Conservation (phyloP, 352 stramenopile genomes). For the Phytophthora fragariaefolia region DNA sequence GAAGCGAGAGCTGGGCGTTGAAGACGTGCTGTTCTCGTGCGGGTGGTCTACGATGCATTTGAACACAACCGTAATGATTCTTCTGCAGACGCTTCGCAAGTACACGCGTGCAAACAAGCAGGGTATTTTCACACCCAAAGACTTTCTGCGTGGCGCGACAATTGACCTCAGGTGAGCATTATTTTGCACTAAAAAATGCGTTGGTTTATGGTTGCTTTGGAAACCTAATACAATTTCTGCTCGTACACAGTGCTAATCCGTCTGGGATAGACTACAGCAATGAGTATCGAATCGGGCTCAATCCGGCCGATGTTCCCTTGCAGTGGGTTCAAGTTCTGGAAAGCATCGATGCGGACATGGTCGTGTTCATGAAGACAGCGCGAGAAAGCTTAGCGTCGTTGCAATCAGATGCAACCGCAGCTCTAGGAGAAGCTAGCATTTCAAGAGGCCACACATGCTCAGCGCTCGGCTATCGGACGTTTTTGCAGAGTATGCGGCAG, state of each 20-base stretch:
- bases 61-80: slow-evolving; percentile 63
- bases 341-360: slow-evolving; percentile 54
- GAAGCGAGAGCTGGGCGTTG: slow-evolving; percentile 57
- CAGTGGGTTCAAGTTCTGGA: slow-evolving; percentile 75
- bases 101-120: slow-evolving; percentile 44
- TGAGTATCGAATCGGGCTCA: slow-evolving; percentile 63
- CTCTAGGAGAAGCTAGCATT: slow-evolving; percentile 46
- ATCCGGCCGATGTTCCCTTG: slow-evolving; percentile 64
- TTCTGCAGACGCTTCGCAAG: slow-evolving; percentile 67
- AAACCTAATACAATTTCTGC: neutral
- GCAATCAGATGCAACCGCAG: slow-evolving; percentile 41
- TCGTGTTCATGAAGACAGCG: slow-evolving; percentile 53
- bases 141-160: slow-evolving; percentile 42
- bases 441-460: slow-evolving; percentile 55
- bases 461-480: slow-evolving; percentile 55
- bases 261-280: slow-evolving; percentile 66
- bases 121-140: slow-evolving; percentile 41
- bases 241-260: slow-evolving; percentile 39
- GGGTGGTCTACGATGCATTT: slow-evolving; percentile 68
- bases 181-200: neutral
- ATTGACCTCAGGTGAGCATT: slow-evolving; percentile 52
- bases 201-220: neutral
- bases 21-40: slow-evolving; percentile 56
- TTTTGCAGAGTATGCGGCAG: slow-evolving; percentile 51
- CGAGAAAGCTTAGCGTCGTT: slow-evolving; percentile 39